These are phyloP conservation scores for Haplosporangium gracile DNA, from an alignment of 192 early-diverging fungal species.

Conservation along the genomic window DNA sequence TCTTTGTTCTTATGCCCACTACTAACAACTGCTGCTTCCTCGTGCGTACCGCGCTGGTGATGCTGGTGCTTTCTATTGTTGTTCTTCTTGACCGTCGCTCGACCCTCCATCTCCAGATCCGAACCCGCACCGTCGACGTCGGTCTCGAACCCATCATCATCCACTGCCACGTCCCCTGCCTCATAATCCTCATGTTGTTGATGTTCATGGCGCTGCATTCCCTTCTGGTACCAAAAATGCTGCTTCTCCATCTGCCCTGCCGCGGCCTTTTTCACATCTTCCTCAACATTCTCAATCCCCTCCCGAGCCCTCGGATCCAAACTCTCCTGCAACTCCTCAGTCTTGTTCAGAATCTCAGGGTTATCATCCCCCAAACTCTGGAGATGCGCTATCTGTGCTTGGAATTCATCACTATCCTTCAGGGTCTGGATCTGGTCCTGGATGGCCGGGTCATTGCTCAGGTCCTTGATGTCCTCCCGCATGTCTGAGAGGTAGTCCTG, in stretches of 20 bases:
- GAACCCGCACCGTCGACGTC: not conserved
- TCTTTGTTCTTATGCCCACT: not conserved
- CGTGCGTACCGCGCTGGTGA: not conserved
- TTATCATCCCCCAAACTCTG: not conserved
- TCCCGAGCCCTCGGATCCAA: not conserved
- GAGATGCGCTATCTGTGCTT: not conserved
- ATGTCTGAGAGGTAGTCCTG: conserved; percentile 2
- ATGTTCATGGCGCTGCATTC: not conserved
- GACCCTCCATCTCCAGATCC: not conserved
- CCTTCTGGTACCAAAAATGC: not conserved
- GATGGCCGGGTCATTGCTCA: not conserved
- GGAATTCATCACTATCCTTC: not conserved
- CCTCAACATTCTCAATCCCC: not conserved
- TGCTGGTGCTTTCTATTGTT: not conserved
- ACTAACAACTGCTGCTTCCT: not conserved
- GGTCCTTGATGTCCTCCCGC: not conserved
- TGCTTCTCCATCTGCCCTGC: not conserved
- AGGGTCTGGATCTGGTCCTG: not conserved
- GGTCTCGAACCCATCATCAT: not conserved
- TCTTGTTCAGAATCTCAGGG: not conserved
- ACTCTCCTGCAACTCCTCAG: not conserved
- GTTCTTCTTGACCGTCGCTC: not conserved
- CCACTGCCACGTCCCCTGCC: not conserved
- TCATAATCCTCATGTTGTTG: not conserved
- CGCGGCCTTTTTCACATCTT: not conserved